These are phyloP conservation scores for Clavispora carvajalis DNA, from an alignment of 805 yeast genomes.

Conservation along the genomic window DNA sequence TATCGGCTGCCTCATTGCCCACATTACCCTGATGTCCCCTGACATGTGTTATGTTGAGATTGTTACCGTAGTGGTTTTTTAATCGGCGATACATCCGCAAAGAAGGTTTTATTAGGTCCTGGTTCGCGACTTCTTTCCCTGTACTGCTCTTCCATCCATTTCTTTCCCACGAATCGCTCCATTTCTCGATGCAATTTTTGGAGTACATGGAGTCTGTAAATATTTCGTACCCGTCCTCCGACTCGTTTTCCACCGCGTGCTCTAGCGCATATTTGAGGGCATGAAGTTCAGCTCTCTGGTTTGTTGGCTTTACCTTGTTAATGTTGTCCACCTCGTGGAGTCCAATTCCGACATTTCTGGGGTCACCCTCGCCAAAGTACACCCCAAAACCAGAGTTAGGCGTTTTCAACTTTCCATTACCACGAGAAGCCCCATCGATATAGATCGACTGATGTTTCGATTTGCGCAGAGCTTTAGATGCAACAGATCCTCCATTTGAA, in stretches of 20 bases:
- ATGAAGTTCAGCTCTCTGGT: constrained; percentile 73
- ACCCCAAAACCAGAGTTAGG: constrained; percentile 69
- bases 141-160: constrained; percentile 49
- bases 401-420: constrained; percentile 45
- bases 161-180: constrained; percentile 52
- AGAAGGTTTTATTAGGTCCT: constrained; percentile 41
- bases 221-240: constrained; percentile 34
- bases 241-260: constrained; percentile 13
- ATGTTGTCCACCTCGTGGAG: constrained; percentile 31
- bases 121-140: constrained; percentile 46
- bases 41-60: constrained; percentile 54
- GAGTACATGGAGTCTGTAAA: constrained; percentile 71
- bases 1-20: constrained; percentile 79
- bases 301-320: constrained; percentile 45
- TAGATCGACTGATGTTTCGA: constrained; percentile 33
- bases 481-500: not conserved
- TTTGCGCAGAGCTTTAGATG: too few relatives aligned
- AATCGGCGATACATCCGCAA: constrained; percentile 27
- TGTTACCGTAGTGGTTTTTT: constrained; percentile 29
- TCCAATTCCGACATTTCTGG: constrained; percentile 51
- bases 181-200: constrained; percentile 48
- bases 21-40: constrained; percentile 62
- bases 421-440: constrained; percentile 75
- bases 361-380: constrained; percentile 53
- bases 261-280: constrained; percentile 54